These are phyloP conservation scores for Lentinula detonsa DNA, from an alignment of 768 basidiomycete genomes.

Conservation along the genomic window DNA sequence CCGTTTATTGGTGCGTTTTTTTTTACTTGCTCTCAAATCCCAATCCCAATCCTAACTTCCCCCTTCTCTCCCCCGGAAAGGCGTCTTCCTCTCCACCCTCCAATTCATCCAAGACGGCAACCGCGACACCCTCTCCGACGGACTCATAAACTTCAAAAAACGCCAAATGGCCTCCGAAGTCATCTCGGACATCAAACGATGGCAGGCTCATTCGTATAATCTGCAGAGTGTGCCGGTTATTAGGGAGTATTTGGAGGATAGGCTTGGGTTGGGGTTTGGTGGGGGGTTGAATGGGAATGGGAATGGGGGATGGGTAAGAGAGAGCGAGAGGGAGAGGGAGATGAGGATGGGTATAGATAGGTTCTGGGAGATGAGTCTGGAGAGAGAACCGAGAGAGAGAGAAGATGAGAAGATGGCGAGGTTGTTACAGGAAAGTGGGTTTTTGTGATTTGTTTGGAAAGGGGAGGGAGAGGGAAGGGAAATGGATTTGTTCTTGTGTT, in stretches of 20 bases:
- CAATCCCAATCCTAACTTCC: too few relatives aligned
- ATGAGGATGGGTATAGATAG: constrained; percentile 58
- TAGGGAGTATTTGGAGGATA: constrained; percentile 68
- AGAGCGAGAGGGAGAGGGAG: constrained; percentile 30
- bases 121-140: constrained; percentile 72
- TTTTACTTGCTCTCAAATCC: neutral
- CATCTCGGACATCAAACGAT: constrained; percentile 93
- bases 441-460: constrained; percentile 38
- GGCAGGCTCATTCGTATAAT: constrained; percentile 90
- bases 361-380: constrained; percentile 82
- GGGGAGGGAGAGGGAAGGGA: too few relatives aligned
- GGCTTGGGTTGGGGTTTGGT: constrained; percentile 36
- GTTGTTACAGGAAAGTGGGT: constrained; percentile 82
- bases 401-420: constrained; percentile 97
- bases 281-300: too few relatives aligned
- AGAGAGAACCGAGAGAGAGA: constrained; percentile 88
- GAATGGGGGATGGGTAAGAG: too few relatives aligned
- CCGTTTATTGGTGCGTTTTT: constrained; percentile 81
- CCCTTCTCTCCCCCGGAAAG: constrained; percentile 18
- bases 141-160: constrained; percentile 92
- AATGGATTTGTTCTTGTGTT: too few relatives aligned
- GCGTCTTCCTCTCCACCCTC: constrained; percentile 91
- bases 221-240: constrained; percentile 63
- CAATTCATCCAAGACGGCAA: constrained; percentile 99
- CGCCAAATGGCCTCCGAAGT: constrained; percentile 95